Evolutionary conservation across 1,139 yeast species (phyloP), one percentile per base, ranked within the genome.

Genomic region (Suhomyces bokatorum): DNA sequence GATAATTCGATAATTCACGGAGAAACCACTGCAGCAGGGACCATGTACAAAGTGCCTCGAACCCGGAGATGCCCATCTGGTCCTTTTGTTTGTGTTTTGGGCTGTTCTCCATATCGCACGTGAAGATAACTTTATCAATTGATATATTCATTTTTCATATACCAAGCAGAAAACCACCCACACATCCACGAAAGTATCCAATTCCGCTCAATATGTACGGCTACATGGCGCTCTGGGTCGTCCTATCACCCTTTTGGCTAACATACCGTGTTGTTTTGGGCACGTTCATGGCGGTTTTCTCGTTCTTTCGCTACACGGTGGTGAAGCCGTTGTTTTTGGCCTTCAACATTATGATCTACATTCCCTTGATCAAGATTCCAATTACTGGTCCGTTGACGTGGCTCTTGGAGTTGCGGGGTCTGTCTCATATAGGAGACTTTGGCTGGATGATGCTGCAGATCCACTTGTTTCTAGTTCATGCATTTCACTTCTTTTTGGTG

Each of bases 321-420:
- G 40, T 50, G 39, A 42, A 40, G 14, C 57, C 57, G 4, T 6
- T 47, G 3, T 17, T 38, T 20, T 43, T 53, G 4, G 43, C 50
- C 31, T 27, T 52, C 27, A 39, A 46, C 27, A 49, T 54, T 12
- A 39, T 49, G 37, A 33, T 54, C 8, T 54, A 52, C 35, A 50
- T 50, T 6, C 52, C 55, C 13, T 50, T 54, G 24, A 29, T 54
- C 20, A 38, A 37, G 36, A 42, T 52, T 20, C 57, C 57, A 2
- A 33, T 54, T 6, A 34, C 46, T 6, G 48, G 36, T 4, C 56
- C 56, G 8, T 29, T 52, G 31, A 33, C 30, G 26, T 54, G 54
- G 45, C 15, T 54, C 6, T 46, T 54, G 15, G 52, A 48, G 31
- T 45, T 53, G 36, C 40, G 48, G 5, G 51, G 48, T 14, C 20